Evolutionary conservation across 2,329 filamentous ascomycete species (phyloP).

Genomic region (Colletotrichum tamarilloi): DNA sequence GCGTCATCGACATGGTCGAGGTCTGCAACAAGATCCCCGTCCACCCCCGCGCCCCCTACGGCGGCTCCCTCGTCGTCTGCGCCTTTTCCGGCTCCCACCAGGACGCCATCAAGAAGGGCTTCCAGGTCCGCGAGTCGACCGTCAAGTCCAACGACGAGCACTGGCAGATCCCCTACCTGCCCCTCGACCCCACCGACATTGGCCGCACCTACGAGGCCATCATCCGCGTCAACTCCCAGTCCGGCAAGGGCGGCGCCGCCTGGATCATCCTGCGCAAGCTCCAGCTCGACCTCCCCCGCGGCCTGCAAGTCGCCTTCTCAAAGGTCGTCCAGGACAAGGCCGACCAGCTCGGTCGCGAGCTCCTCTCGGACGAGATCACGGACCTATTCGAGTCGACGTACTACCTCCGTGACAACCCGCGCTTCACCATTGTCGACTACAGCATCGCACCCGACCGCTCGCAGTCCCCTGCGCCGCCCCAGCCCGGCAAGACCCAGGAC

Average conservation of each 20-base stretch:
- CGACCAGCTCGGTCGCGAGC: constrained; percentile 84
- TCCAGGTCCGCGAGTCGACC: constrained; percentile 74
- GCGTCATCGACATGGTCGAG: constrained; percentile 90
- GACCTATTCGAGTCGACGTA: constrained; percentile 90
- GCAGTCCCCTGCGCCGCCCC: constrained; percentile 75
- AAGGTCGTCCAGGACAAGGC: constrained; percentile 85
- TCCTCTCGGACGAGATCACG: constrained; percentile 85
- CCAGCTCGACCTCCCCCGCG: constrained; percentile 91
- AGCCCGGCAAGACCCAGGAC: constrained; percentile 77
- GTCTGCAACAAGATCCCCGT: constrained; percentile 95
- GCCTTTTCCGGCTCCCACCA: constrained; percentile 94
- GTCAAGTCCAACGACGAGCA: constrained; percentile 70
- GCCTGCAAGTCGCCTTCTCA: constrained; percentile 91
- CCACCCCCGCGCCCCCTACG: constrained; percentile 90
- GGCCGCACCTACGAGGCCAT: constrained; percentile 97
- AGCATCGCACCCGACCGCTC: constrained; percentile 88
- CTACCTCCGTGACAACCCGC: constrained; percentile 83
- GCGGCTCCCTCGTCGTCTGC: constrained; percentile 89
- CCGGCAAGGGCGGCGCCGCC: constrained; percentile 92
- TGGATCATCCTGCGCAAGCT: constrained; percentile 94
- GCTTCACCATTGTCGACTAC: constrained; percentile 91
- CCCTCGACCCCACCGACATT: constrained; percentile 92
- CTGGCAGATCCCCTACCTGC: constrained; percentile 88
- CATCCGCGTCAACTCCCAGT: constrained; percentile 97
- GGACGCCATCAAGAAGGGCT: constrained; percentile 95